These are phyloP conservation scores for Solanum chmielewskii DNA, from an alignment of 257 asterid genomes.

Conservation along the genomic window DNA sequence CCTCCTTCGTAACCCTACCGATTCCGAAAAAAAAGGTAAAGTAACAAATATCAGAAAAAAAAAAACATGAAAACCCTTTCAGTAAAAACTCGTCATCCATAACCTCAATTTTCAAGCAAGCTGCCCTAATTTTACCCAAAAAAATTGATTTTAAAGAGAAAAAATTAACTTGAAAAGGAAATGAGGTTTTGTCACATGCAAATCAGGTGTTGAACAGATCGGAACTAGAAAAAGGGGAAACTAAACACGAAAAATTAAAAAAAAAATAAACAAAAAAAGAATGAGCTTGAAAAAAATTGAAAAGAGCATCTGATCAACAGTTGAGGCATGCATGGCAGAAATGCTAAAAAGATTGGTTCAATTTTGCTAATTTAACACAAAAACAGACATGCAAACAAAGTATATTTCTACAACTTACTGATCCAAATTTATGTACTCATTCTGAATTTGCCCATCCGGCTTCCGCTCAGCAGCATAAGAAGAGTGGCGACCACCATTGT, in stretches of 20 bases:
- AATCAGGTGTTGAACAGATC: neutral
- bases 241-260: neutral
- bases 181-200: neutral
- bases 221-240: neutral
- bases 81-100: neutral
- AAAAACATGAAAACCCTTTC: neutral
- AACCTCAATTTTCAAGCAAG: neutral
- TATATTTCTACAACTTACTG: slow-evolving; percentile 45
- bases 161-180: neutral
- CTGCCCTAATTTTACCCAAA: neutral
- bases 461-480: neutral
- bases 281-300: neutral
- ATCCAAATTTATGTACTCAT: slow-evolving; percentile 44
- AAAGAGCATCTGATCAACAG: neutral
- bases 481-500: neutral
- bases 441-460: neutral
- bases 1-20: neutral
- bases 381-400: slow-evolving; percentile 1
- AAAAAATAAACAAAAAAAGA: neutral
- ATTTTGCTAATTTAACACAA: neutral
- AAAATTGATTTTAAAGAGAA: neutral
- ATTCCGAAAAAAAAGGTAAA: neutral
- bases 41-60: neutral
- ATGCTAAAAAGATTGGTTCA: neutral
- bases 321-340: neutral